Evolutionary conservation across 352 stramenopile genomes (phyloP).

Genomic region (Albugo laibachii): DNA sequence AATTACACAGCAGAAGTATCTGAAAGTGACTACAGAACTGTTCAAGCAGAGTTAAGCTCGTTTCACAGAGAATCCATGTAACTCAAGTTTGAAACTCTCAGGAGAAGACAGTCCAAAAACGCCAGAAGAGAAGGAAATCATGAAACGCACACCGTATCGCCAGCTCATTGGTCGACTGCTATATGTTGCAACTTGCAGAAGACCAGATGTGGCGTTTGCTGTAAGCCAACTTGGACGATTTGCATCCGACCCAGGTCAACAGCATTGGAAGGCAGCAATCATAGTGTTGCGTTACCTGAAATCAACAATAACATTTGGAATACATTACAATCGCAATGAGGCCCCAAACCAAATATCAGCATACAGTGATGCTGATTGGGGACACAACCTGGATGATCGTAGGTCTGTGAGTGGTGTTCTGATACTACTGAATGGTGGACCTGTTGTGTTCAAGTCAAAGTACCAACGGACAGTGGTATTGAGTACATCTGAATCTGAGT

Average conservation of each 20-base stretch:
- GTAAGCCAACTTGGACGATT: not conserved
- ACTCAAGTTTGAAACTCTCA: no score
- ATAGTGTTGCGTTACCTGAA: no score
- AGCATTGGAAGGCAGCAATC: not conserved
- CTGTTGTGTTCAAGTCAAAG: conserved; percentile 5
- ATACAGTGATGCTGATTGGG: conserved; percentile 10
- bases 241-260: no score
- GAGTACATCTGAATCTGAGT: conserved; percentile 11
- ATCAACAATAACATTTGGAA: not conserved
- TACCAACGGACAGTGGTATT: conserved; percentile 11
- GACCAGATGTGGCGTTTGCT: conserved; percentile 11
- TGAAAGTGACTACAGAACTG: conserved; percentile 3
- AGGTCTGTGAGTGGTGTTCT: conserved; percentile 7
- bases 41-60: not conserved
- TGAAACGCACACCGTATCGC: conserved; percentile 2
- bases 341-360: not conserved
- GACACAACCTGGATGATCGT: conserved; percentile 6
- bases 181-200: conserved; percentile 9
- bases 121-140: conserved; percentile 1
- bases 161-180: conserved; percentile 8
- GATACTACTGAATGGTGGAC: conserved; percentile 7
- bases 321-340: not conserved
- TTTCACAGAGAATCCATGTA: no score
- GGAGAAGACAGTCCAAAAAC: not conserved
- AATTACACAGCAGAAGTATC: conserved; percentile 10